Percentiles rank a stretch among this genome's conserved stretches.
These are phyloP conservation scores for Pseudoperonospora humuli DNA, from an alignment of 352 stramenopile genomes.

Conservation along the genomic window DNA sequence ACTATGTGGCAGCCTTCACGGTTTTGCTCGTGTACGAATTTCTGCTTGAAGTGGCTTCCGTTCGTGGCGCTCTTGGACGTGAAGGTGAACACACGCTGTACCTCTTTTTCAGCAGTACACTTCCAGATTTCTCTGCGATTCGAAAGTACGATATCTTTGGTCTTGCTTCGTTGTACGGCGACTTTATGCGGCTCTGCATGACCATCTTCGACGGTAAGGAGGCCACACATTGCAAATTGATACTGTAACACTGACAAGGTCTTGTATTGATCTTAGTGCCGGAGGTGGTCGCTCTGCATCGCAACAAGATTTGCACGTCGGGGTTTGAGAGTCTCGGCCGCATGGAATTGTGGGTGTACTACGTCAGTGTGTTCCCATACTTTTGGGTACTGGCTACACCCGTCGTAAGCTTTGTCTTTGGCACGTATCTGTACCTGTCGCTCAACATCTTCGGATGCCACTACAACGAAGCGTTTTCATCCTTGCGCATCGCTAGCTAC, in stretches of 20 bases:
- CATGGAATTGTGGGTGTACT: conserved; percentile 78
- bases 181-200: conserved; percentile 71
- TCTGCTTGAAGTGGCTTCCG: conserved; percentile 64
- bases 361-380: conserved; percentile 80
- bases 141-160: conserved; percentile 59
- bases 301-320: conserved; percentile 72
- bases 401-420: conserved; percentile 73
- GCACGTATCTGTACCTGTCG: conserved; percentile 76
- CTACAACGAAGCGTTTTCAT: conserved; percentile 88
- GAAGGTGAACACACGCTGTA: conserved; percentile 71
- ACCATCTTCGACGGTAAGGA: conserved; percentile 75
- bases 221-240: not conserved
- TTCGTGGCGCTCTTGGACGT: conserved; percentile 47
- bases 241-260: not conserved
- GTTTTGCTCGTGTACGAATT: conserved; percentile 77
- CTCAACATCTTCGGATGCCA: conserved; percentile 82
- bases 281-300: conserved; percentile 72
- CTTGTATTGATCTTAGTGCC: conserved; percentile 35
- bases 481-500: conserved; percentile 82
- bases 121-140: conserved; percentile 64
- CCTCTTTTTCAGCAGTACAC: conserved; percentile 64
- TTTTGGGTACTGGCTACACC: conserved; percentile 81
- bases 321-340: conserved; percentile 52
- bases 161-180: conserved; percentile 47
- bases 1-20: conserved; percentile 60